These are phyloP conservation scores for Conringia planisiliqua DNA, from an alignment of 345 rosid species.

Conservation along the genomic window DNA sequence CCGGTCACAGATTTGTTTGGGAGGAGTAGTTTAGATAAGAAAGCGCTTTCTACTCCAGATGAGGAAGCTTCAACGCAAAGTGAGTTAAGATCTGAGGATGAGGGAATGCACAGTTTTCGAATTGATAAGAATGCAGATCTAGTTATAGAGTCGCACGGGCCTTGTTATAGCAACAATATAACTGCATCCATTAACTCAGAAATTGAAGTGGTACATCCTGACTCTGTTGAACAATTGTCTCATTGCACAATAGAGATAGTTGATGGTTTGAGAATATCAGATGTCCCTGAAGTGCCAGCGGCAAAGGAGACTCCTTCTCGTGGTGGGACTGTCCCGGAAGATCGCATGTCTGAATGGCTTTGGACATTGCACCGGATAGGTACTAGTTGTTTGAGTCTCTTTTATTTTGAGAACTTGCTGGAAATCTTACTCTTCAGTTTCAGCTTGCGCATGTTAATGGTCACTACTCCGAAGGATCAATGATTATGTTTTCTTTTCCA, in stretches of 20 bases:
- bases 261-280: slow-evolving; percentile 50
- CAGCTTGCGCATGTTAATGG: slow-evolving; percentile 6
- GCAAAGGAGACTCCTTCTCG: slow-evolving; percentile 36
- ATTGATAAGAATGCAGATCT: slow-evolving; percentile 58
- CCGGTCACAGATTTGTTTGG: slow-evolving; percentile 62
- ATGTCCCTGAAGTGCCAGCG: slow-evolving; percentile 46
- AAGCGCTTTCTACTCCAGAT: slow-evolving; percentile 31
- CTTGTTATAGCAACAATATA: slow-evolving; percentile 26
- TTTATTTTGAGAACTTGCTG: neutral
- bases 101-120: slow-evolving; percentile 64
- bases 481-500: slow-evolving; percentile 9
- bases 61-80: slow-evolving; percentile 30
- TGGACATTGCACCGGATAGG: slow-evolving; percentile 80
- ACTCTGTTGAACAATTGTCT: slow-evolving; percentile 32
- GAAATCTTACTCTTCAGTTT: neutral
- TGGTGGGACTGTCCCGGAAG: slow-evolving; percentile 39
- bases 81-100: slow-evolving; percentile 40
- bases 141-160: slow-evolving; percentile 47
- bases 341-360: slow-evolving; percentile 70
- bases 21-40: slow-evolving; percentile 35
- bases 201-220: slow-evolving; percentile 44
- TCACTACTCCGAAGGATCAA: neutral
- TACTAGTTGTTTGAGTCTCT: slow-evolving; percentile 22
- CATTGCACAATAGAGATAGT: slow-evolving; percentile 36
- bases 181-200: slow-evolving; percentile 39